Evolutionary conservation across 208 protist genomes (phyloP), one percentile per base, ranked within the genome.

Genomic region (Leishmania amazonensis): DNA sequence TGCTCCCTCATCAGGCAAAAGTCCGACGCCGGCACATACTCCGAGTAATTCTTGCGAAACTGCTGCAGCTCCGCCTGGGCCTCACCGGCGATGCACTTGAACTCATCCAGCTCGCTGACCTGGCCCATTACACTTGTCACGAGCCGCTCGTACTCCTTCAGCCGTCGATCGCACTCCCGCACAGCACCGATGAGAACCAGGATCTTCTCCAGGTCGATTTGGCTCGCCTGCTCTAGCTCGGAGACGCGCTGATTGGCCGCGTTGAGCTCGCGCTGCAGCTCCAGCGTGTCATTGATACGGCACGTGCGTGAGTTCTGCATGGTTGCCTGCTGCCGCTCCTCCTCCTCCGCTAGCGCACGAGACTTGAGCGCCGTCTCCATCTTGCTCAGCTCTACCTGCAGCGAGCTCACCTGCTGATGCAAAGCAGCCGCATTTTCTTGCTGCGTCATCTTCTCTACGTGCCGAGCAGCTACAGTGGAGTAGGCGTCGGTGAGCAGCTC

Each of bases 1-100:
- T 96, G 87, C 28, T 95, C 89, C 79, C 89, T 94, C 84, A 95
- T 95, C 21, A 91, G 67, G 28, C 90, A 81, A 79, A 95, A 94
- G 79, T 96, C 92, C 1, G 79, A 75, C 21, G 88, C 74, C 17
- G 94, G 88, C 58, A 97, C 87, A 83, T 91, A 95, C 76, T 88
- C 87, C 24, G 86, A 31, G 83, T 91, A 97, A 70, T 93, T 90
- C 38, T 88, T 82, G 62, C 93, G 92, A 76, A 93, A 94, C 62
- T 87, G 77, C 75, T 90, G 87, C 62, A 97, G 83, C 84, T 97
- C 91, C 40, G 81, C 81, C 84, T 97, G 92, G 13, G 94, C 88
- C 58, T 97, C 94, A 5, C 89, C 89, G 60, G 92, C 90, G 62
- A 97, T 89, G 2, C 89, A 79, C 80, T 96, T 94, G 80, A 96